Evolutionary conservation across 148 eudicot species (phyloP).

Genomic region (Camellia japonica): DNA sequence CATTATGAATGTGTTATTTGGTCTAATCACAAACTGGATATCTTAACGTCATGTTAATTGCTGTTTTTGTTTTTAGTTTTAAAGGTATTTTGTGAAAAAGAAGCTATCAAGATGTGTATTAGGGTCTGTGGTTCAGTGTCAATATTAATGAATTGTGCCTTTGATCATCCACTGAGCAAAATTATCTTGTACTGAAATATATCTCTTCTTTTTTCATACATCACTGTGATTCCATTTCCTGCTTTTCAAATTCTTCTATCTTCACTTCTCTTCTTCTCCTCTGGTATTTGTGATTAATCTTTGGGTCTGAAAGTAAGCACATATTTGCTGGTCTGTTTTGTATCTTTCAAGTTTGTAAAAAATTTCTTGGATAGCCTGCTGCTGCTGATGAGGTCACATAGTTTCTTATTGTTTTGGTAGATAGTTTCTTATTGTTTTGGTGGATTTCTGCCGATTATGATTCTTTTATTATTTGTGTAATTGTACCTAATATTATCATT

Average conservation of each 20-base stretch:
- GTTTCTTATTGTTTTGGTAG: neutral
- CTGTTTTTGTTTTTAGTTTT: neutral
- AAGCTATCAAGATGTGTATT: neutral
- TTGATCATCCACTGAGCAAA: neutral
- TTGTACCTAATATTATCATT: neutral
- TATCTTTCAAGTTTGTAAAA: neutral
- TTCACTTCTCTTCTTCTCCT: neutral
- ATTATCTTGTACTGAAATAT: neutral
- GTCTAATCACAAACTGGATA: neutral
- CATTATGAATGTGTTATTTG: neutral
- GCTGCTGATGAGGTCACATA: neutral
- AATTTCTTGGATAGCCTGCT: neutral
- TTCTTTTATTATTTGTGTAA: neutral
- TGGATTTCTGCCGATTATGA: neutral
- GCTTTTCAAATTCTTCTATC: neutral
- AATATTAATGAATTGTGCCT: neutral
- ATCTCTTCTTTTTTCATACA: neutral
- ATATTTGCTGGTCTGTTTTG: neutral
- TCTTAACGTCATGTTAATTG: neutral
- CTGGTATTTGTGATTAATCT: neutral
- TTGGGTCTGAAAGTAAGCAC: neutral
- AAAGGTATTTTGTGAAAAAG: constrained; percentile 1
- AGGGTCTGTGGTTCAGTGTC: neutral
- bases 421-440: neutral
- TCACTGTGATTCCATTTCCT: neutral